A percentile compares a stretch with the other conserved stretches of the same genome.
phyloP scores from a whole-genome alignment of 2,329 filamentous ascomycete genomes.

The Fusarium solani-melongenae region DNA sequence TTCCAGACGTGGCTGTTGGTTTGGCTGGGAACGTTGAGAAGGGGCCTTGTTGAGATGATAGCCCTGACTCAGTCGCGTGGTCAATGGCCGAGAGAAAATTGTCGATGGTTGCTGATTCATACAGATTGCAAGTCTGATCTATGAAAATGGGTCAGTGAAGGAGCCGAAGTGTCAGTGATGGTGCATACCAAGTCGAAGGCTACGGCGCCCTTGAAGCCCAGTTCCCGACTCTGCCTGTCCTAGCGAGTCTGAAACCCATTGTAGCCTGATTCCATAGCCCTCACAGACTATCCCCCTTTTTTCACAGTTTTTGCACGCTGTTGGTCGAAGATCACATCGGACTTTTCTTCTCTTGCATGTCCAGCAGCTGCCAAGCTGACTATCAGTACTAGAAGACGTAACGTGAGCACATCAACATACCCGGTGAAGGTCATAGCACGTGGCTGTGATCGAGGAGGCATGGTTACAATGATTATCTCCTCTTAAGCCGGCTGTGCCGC shows the following conservation, averaged over 20 bases:
- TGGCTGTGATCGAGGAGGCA: background rate
- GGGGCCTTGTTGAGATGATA: background rate
- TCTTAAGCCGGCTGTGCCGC: background rate
- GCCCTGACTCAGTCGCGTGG: background rate
- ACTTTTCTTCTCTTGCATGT: constrained; percentile 29
- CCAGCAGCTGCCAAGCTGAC: constrained; percentile 13
- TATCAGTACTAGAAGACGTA: background rate
- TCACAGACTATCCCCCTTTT: background rate
- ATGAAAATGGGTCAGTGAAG: background rate
- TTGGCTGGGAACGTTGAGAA: background rate
- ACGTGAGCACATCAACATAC: background rate
- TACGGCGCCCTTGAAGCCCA: background rate
- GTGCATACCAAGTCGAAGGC: background rate
- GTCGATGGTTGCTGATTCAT: background rate
- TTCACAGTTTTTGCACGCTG: constrained; percentile 21
- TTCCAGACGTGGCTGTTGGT: background rate
- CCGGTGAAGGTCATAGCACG: background rate
- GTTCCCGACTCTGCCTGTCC: background rate
- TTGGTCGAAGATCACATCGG: constrained; percentile 19
- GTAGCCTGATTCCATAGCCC: background rate
- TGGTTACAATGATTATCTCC: background rate
- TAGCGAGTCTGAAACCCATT: background rate
- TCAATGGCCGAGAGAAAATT: background rate
- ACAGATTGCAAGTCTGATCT: background rate
- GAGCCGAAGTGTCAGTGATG: background rate